These are phyloP conservation scores for Suillus subluteus DNA, from an alignment of 768 basidiomycete genomes.

Conservation along the genomic window DNA sequence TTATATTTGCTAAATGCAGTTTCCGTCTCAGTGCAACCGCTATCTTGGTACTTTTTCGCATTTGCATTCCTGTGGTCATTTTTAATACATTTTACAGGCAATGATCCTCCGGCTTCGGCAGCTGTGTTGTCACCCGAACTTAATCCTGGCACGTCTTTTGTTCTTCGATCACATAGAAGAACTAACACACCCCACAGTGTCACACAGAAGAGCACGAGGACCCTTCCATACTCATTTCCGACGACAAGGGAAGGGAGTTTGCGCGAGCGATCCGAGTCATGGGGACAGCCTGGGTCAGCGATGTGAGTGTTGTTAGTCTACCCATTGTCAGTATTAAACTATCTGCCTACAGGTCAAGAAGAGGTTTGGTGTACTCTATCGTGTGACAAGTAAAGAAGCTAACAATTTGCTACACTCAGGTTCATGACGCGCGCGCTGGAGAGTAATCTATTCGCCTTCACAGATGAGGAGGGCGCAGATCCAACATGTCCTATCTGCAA, in stretches of 20 bases:
- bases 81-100: conserved; percentile 43
- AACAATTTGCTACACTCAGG: conserved; percentile 24
- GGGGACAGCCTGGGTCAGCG: conserved; percentile 43
- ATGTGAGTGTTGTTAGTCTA: conserved; percentile 9
- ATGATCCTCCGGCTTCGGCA: conserved; percentile 79
- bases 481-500: conserved; percentile 66
- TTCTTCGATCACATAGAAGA: background rate
- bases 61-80: conserved; percentile 40
- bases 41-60: conserved; percentile 3
- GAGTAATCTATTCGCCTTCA: conserved; percentile 46
- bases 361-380: conserved; percentile 25
- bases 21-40: background rate
- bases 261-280: conserved; percentile 53
- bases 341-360: conserved; percentile 38
- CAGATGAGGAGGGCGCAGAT: conserved; percentile 50
- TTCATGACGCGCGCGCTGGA: conserved; percentile 54
- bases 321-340: background rate
- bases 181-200: conserved; percentile 29
- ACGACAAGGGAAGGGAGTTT: conserved; percentile 57
- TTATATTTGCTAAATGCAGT: conserved; percentile 6
- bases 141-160: conserved; percentile 56
- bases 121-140: conserved; percentile 71
- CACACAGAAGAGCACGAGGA: conserved; percentile 52
- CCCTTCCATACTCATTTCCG: conserved; percentile 50
- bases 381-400: background rate